Evolutionary conservation across 2,329 filamentous ascomycete species (phyloP), one percentile per base, ranked within the genome.

Genomic region (Sphaerulina vaccinii): DNA sequence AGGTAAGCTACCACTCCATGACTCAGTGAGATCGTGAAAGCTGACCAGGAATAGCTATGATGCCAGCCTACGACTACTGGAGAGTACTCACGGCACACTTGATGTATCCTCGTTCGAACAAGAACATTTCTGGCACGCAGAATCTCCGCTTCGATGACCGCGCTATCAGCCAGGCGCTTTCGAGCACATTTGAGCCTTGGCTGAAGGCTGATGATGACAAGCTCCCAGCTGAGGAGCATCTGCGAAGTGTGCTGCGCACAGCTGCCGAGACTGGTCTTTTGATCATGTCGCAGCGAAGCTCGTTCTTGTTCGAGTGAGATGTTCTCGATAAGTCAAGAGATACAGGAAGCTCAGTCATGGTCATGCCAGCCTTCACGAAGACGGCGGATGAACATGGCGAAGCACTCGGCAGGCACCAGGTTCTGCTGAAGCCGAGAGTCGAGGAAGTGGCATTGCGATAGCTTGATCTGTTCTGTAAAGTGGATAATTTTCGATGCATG

Each of bases 241-340:
- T 43, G 2, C 24, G 40, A 2, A 43, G 23, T 11, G 21, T 43
- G 11, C 1, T 43, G 13, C 24, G 18, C 11, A 24, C 23, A 2
- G 40, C 40, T 4, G 18, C 40, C 15, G 40, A 43, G 40, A 19
- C 40, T 16, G 40, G 40, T 18, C 40, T 43, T 8, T 16, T 43
- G 40, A 43, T 43, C 3, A 5, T 43, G 23, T 43, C 40, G 11
- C 40, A 43, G 23, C 40, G 21, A 11, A 43, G 40, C 40, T 24
- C 40, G 6, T 43, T 43, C 9, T 4, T 1, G 1, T 43, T 43
- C 18, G 40, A 43, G 23, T 43, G 40, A 23, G 40, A 32, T 43
- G 40, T 24, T 3, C 18, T 32, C 11, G 21, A 43, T 15, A 5
- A 13, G 2, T 5, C 23, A 7, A 1, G 9, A 7, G 18, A 15